Percentiles rank a stretch among this genome's conserved stretches.
phyloP scores from a whole-genome alignment of 805 yeast genomes.

The Suhomyces sp. region DNA sequence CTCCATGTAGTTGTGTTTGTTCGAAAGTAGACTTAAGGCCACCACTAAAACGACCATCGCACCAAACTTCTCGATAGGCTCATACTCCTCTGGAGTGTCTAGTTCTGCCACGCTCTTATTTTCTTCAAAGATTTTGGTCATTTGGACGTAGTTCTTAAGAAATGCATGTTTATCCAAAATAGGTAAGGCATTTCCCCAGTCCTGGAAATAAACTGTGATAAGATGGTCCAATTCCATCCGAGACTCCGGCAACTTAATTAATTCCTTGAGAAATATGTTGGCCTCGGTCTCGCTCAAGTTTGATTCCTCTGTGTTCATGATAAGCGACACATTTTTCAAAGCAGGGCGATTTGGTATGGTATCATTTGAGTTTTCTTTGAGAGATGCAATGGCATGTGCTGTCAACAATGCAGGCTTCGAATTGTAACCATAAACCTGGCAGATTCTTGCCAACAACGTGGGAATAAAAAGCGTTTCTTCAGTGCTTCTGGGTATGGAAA shows the following conservation, averaged over 20 bases:
- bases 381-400: constrained; percentile 66
- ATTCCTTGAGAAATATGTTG: constrained; percentile 36
- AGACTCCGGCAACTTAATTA: constrained; percentile 41
- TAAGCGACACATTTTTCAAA: constrained; percentile 14
- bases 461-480: constrained; percentile 78
- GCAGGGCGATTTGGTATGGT: neutral
- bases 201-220: constrained; percentile 64
- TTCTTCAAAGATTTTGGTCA: constrained; percentile 45
- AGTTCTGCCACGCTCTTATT: neutral
- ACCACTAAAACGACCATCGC: constrained; percentile 49
- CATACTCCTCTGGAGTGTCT: constrained; percentile 13
- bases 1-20: constrained; percentile 29
- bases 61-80: constrained; percentile 53
- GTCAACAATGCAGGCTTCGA: constrained; percentile 69
- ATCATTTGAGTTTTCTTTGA: constrained; percentile 46
- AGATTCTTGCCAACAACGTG: constrained; percentile 63
- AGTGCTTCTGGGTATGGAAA: constrained; percentile 72
- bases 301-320: constrained; percentile 28
- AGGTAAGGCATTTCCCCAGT: constrained; percentile 74
- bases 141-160: constrained; percentile 51
- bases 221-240: constrained; percentile 65
- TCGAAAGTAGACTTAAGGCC: constrained; percentile 47
- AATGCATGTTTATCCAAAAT: constrained; percentile 69
- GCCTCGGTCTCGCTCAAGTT: constrained; percentile 41
- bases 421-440: constrained; percentile 67